Base-by-base conservation (phyloP, 2,329 filamentous ascomycete species). In the Dactylellina cionopaga region DNA sequence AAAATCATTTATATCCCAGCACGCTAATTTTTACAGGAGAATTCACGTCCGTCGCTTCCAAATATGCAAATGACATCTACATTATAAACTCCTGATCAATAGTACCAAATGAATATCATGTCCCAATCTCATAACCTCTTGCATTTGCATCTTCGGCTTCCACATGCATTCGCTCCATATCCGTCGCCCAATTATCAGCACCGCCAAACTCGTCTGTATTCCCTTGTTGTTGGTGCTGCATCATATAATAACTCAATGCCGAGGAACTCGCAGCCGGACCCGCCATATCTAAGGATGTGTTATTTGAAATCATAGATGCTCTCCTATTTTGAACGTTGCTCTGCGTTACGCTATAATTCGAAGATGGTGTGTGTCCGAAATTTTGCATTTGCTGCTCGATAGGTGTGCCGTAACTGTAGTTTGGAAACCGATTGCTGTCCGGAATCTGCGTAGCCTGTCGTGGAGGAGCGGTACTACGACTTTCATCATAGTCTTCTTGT, bases 101-200 rank as follows among this genome's bases (percentile, higher is more conserved):
- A n/a, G 2, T 37, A 33, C 5, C 22, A 54, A 51, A 49, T 11
- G 4, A 35, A 6, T 19, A 19, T 72, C 68, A 72, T 52, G 68
- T 65, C 35, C 59, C 68, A 52, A 72, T 72, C 33, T 72, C 68
- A 52, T 72, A 72, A 25, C 68, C 68, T 54, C 68, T 41, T 13
- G 68, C 35, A 10, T 24, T 51, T 13, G 59, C 37, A 24, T 72
- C 68, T 39, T 72, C 68, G 13, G 68, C 47, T 49, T 72, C 68
- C 13, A 72, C 68, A 25, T 72, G 68, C 68, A 72, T 65, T 22
- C 59, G 68, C 33, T 64, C 68, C 59, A 72, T 72, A 49, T 72
- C 60, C 5, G 68, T 46, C 33, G 43, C 46, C 68, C 68, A 72
- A 27, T 37, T 54, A 33, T 65, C 68, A 2, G 59, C 59, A 6